Conservation (phyloP, 345 rosid genomes). For the Gossypium herbaceum region DNA sequence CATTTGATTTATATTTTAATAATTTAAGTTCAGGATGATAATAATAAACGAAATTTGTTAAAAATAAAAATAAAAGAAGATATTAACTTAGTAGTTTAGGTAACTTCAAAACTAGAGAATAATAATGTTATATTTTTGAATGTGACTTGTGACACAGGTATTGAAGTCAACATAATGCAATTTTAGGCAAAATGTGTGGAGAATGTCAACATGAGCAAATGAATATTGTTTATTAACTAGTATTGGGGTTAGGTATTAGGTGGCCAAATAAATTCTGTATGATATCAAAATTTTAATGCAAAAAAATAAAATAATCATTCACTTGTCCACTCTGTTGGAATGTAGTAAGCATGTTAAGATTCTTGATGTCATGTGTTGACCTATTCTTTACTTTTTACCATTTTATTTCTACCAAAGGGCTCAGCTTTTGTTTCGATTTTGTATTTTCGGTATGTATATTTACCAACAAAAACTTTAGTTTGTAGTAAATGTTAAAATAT, state of each 20-base stretch:
- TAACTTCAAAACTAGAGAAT: not conserved
- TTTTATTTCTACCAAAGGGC: conserved; percentile 1
- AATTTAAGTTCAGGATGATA: too few species aligned
- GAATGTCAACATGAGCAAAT: conserved; percentile 25
- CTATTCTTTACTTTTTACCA: not conserved
- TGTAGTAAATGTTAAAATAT: too few species aligned
- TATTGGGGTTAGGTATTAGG: conserved; percentile 42
- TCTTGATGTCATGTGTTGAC: not conserved
- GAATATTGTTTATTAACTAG: not conserved
- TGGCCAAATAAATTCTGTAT: conserved; percentile 28
- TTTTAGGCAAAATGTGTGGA: not conserved
- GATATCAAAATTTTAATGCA: not conserved
- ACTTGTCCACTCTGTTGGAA: conserved; percentile 30
- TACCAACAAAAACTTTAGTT: too few species aligned
- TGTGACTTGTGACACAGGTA: not conserved
- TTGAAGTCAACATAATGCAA: not conserved
- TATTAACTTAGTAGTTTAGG: not conserved
- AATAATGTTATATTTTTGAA: not conserved
- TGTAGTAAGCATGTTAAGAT: conserved; percentile 27
- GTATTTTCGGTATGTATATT: not conserved
- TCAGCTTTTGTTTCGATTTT: not conserved
- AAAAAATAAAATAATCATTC: conserved; percentile 15
- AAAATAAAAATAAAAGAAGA: not conserved
- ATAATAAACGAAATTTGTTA: not conserved
- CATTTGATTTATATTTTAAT: not conserved